These are phyloP conservation scores for Suaeda aralocaspica DNA, from an alignment of 148 eudicot genomes.

Conservation along the genomic window DNA sequence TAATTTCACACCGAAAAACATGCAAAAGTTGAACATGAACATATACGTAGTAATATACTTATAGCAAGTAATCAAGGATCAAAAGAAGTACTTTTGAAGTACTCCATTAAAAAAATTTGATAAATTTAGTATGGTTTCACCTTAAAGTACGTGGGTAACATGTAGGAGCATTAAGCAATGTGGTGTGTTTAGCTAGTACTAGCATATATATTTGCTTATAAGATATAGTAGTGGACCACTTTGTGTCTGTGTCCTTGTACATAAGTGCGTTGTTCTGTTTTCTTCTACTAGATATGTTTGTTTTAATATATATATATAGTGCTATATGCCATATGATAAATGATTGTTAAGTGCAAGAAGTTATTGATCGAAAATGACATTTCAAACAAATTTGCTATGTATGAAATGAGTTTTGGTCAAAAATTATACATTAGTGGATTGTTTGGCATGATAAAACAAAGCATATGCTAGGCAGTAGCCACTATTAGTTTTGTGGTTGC, in stretches of 20 bases:
- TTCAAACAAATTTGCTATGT: neutral
- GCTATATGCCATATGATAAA: neutral
- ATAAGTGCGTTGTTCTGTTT: neutral
- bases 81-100: too few species aligned
- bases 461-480: too few species aligned
- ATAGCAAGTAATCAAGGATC: too few species aligned
- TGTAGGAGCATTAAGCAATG: neutral
- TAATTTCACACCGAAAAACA: too few species aligned
- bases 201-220: too few species aligned
- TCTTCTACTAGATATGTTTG: too few species aligned
- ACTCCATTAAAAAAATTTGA: too few species aligned
- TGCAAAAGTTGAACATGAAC: too few species aligned
- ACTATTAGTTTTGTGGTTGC: neutral
- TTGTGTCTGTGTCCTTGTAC: neutral
- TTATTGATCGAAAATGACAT: neutral
- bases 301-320: neutral
- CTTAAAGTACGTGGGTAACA: neutral
- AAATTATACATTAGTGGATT: neutral
- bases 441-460: conserved; percentile 4
- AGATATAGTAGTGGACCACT: neutral
- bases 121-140: too few species aligned
- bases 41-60: too few species aligned
- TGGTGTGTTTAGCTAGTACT: neutral
- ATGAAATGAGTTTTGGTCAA: neutral
- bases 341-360: neutral